Percentiles rank a stretch among this genome's conserved stretches.
These are phyloP conservation scores for Cladophialophora carrionii DNA, from an alignment of 2,329 filamentous ascomycete genomes.

Conservation along the genomic window DNA sequence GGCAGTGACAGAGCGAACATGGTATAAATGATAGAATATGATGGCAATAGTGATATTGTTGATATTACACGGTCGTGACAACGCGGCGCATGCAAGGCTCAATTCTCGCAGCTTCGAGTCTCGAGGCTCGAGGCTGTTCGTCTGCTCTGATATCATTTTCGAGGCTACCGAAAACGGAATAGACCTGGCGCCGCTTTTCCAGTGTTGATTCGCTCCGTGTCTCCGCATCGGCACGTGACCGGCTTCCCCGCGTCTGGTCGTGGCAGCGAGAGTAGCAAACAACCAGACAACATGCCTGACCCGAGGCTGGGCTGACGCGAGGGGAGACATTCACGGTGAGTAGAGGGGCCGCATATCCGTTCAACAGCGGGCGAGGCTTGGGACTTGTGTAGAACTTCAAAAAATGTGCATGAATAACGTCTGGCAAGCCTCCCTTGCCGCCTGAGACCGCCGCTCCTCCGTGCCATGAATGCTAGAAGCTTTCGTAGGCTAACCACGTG, in stretches of 20 bases:
- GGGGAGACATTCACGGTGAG: neutral
- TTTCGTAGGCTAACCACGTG: neutral
- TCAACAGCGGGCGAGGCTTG: neutral
- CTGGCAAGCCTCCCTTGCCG: neutral
- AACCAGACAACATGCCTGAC: neutral
- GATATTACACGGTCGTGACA: constrained; percentile 13
- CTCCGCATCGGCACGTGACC: too few species aligned
- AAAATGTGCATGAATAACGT: neutral
- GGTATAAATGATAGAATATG: neutral
- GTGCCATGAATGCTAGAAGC: neutral
- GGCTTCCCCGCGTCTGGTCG: neutral
- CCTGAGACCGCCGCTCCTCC: neutral
- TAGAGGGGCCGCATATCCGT: neutral
- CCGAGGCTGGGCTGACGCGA: neutral
- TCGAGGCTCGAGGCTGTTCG: neutral
- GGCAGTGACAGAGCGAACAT: neutral
- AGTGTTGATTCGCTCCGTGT: neutral
- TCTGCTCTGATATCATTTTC: constrained; percentile 5
- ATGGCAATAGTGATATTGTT: neutral
- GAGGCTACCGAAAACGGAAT: neutral
- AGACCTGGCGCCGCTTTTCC: neutral
- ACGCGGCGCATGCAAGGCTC: constrained; percentile 1
- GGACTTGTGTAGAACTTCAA: neutral
- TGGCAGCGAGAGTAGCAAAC: neutral
- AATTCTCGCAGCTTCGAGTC: constrained; percentile 11